Conservation (phyloP, 352 stramenopile species). For the Chrysophaeum taylorii region DNA sequence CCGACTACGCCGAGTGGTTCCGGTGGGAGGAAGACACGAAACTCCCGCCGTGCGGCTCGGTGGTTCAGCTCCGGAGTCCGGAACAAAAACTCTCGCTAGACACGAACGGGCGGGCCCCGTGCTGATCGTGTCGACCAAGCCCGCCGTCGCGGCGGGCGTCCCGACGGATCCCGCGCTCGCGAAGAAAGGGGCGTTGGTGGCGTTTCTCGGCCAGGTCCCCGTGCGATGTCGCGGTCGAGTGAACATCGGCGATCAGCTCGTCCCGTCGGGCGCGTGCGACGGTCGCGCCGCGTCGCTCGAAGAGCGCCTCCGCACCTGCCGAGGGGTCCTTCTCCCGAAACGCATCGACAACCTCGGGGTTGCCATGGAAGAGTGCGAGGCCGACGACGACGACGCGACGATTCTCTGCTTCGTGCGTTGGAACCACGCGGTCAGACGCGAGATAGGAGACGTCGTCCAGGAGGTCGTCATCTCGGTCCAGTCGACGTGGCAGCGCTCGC, state of each 20-base stretch:
- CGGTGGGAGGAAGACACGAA: slow-evolving; percentile 2
- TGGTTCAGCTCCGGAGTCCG: slow-evolving; percentile 24
- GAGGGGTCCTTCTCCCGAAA: too few species aligned
- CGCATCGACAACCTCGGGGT: slow-evolving; percentile 14
- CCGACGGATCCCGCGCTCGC: not conserved
- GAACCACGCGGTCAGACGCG: slow-evolving; percentile 13
- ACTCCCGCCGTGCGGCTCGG: slow-evolving; percentile 9
- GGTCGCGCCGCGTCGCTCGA: slow-evolving; percentile 6
- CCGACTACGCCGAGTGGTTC: slow-evolving; percentile 29
- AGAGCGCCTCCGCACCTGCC: not conserved
- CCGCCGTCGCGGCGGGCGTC: slow-evolving; percentile 24
- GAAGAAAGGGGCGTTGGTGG: slow-evolving; percentile 6
- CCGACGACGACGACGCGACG: slow-evolving; percentile 13
- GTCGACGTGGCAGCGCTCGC: not conserved
- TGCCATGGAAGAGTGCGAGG: slow-evolving; percentile 11
- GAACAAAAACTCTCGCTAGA: slow-evolving; percentile 24
- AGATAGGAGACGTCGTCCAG: too few species aligned
- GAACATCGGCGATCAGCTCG: slow-evolving; percentile 12
- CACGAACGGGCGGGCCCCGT: slow-evolving; percentile 17
- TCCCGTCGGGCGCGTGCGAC: slow-evolving; percentile 20
- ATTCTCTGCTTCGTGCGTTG: slow-evolving; percentile 21
- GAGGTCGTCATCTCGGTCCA: too few species aligned
- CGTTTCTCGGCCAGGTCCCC: slow-evolving; percentile 24
- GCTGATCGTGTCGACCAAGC: slow-evolving; percentile 24
- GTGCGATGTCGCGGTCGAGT: slow-evolving; percentile 16